Percentiles rank a stretch among this genome's conserved stretches.
Conservation (phyloP, 495 filamentous ascomycete genomes). For the Collariella sp. region DNA sequence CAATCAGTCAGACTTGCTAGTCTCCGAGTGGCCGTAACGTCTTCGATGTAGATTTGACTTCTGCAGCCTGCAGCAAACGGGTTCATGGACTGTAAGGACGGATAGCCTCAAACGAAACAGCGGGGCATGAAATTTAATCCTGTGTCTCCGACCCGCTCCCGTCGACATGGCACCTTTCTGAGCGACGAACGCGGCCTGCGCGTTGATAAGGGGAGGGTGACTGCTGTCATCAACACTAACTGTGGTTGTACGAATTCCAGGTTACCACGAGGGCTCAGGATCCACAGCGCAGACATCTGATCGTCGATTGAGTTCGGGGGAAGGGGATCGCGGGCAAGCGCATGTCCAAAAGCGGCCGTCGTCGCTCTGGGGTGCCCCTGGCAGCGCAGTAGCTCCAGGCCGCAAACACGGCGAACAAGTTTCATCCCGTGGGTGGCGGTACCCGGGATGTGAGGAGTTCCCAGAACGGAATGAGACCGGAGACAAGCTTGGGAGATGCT, state of each 20-base stretch:
- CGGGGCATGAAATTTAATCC: no score
- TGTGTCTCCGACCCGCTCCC: background rate
- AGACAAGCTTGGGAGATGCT: background rate
- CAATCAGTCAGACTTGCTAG: no score
- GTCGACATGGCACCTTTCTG: no score
- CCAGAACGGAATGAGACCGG: slow-evolving; percentile 13
- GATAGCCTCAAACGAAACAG: no score
- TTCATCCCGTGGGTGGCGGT: background rate
- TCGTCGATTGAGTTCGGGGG: background rate
- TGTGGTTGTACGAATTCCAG: no score
- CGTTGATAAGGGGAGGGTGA: background rate
- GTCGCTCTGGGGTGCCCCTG: background rate
- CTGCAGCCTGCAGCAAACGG: no score
- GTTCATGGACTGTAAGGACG: no score
- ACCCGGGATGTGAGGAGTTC: slow-evolving; percentile 14
- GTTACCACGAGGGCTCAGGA: no score
- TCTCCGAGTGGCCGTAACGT: no score
- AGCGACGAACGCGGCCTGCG: background rate
- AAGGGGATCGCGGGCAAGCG: background rate
- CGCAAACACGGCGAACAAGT: background rate
- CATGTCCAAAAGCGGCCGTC: background rate
- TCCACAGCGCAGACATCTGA: background rate
- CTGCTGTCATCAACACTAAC: background rate
- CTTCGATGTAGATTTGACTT: no score
- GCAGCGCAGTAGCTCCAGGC: background rate